A percentile compares a stretch with the other conserved stretches of the same genome.
These are phyloP conservation scores for Exophiala mesophila DNA, from an alignment of 2,329 filamentous ascomycete species.

Conservation along the genomic window DNA sequence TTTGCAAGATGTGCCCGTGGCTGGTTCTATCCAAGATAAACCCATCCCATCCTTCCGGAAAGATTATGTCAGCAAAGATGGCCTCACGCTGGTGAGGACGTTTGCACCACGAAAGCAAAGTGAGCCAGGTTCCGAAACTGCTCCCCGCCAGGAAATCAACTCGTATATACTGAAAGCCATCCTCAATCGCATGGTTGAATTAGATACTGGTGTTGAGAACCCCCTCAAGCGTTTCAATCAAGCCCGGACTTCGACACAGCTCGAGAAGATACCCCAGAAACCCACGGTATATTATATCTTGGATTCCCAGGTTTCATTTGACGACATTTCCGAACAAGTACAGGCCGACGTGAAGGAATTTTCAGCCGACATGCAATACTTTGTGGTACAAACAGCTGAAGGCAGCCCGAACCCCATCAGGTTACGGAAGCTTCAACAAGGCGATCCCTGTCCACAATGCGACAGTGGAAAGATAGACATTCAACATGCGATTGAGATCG, in stretches of 20 bases:
- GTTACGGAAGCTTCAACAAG: conserved; percentile 60
- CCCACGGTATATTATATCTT: conserved; percentile 22
- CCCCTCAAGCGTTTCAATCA: conserved; percentile 22
- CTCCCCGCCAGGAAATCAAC: conserved; percentile 38
- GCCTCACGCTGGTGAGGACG: conserved; percentile 14
- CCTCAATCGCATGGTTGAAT: conserved; percentile 46
- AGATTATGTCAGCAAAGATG: conserved; percentile 21
- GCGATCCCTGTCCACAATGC: conserved; percentile 72
- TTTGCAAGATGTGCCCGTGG: conserved; percentile 1
- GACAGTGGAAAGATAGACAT: conserved; percentile 56
- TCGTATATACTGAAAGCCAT: conserved; percentile 62
- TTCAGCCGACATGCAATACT: conserved; percentile 7
- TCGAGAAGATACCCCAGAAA: neutral
- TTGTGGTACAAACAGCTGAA: conserved; percentile 6
- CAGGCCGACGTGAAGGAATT: conserved; percentile 9
- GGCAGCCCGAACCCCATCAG: conserved; percentile 30
- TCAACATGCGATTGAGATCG: conserved; percentile 77
- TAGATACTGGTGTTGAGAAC: conserved; percentile 67
- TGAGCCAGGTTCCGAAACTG: neutral
- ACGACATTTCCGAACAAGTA: conserved; percentile 6
- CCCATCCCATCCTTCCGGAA: conserved; percentile 1
- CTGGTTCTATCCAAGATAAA: neutral
- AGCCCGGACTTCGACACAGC: neutral
- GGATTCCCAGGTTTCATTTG: conserved; percentile 13
- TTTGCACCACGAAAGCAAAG: conserved; percentile 6